Evolutionary conservation across 805 yeast species (phyloP).

Genomic region (Wickerhamiella bombiphila): DNA sequence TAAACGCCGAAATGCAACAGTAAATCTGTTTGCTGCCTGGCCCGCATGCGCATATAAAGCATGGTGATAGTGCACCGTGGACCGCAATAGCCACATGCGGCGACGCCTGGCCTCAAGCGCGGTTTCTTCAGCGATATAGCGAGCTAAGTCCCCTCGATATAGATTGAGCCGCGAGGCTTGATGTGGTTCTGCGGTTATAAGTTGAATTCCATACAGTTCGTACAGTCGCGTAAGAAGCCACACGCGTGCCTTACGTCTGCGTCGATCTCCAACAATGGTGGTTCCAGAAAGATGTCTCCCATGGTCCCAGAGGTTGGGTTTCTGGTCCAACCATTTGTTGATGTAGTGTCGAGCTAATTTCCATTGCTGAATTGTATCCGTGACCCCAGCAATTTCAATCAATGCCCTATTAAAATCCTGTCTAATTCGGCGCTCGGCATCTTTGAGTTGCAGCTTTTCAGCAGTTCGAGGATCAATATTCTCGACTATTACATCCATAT

Average conservation of each 20-base stretch:
- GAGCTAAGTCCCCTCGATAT: slow-evolving; percentile 2
- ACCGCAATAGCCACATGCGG: no score
- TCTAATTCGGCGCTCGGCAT: background rate
- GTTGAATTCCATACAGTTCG: background rate
- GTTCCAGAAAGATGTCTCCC: background rate
- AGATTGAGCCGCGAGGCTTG: no score
- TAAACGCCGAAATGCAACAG: no score
- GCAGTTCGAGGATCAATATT: no score
- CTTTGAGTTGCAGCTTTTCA: no score
- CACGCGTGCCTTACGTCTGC: background rate
- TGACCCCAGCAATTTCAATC: background rate
- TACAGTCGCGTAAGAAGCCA: background rate
- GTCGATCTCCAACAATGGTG: background rate
- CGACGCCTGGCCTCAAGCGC: no score
- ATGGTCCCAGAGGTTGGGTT: background rate
- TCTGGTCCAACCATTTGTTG: background rate
- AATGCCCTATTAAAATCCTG: background rate
- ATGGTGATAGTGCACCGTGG: no score
- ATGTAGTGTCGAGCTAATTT: background rate
- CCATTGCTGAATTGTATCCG: background rate
- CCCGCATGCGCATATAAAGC: no score
- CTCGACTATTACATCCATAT: no score
- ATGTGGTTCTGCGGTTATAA: no score
- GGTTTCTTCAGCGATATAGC: slow-evolving; percentile 2
- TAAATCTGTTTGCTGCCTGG: no score